Evolutionary conservation across 2,329 filamentous ascomycete genomes (phyloP).

Genomic region (Dothideomycetes sp.): DNA sequence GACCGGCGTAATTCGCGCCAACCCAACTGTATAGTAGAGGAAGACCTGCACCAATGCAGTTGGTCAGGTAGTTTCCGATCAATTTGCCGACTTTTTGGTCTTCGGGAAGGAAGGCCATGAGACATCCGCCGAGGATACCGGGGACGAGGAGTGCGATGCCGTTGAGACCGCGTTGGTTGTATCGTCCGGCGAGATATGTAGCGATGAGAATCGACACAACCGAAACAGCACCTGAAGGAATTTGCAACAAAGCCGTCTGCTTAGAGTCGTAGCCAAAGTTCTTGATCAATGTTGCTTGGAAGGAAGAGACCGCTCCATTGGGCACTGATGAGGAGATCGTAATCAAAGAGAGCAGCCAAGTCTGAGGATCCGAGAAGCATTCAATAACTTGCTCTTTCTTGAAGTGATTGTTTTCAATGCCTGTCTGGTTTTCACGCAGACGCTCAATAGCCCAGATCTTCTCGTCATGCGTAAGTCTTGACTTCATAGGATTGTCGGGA

Average conservation of each 20-base stretch:
- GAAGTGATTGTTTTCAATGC: constrained; percentile 43
- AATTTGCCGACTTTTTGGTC: constrained; percentile 37
- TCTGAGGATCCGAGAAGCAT: constrained; percentile 36
- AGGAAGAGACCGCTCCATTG: constrained; percentile 35
- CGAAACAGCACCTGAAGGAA: constrained; percentile 49
- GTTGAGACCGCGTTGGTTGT: constrained; percentile 23
- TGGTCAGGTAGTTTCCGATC: constrained; percentile 33
- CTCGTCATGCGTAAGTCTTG: constrained; percentile 22
- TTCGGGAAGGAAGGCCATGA: constrained; percentile 24
- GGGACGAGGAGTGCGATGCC: constrained; percentile 21
- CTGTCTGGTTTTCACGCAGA: constrained; percentile 39
- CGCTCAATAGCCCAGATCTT: constrained; percentile 31
- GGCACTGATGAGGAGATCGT: constrained; percentile 28
- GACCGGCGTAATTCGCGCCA: constrained; percentile 51
- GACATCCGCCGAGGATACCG: constrained; percentile 22
- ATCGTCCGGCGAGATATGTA: constrained; percentile 21
- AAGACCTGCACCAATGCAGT: constrained; percentile 30
- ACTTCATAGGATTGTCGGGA: constrained; percentile 25
- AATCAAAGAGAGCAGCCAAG: constrained; percentile 33
- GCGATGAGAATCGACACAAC: constrained; percentile 29
- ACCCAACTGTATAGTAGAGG: constrained; percentile 31
- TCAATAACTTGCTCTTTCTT: constrained; percentile 40
- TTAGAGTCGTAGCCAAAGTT: constrained; percentile 24
- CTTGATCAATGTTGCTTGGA: constrained; percentile 26
- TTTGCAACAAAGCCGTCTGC: constrained; percentile 32